Percentiles rank a stretch among this genome's conserved stretches.
Conservation (phyloP, 1,284 basidiomycete species). For the Lignosus rhinocerotis region DNA sequence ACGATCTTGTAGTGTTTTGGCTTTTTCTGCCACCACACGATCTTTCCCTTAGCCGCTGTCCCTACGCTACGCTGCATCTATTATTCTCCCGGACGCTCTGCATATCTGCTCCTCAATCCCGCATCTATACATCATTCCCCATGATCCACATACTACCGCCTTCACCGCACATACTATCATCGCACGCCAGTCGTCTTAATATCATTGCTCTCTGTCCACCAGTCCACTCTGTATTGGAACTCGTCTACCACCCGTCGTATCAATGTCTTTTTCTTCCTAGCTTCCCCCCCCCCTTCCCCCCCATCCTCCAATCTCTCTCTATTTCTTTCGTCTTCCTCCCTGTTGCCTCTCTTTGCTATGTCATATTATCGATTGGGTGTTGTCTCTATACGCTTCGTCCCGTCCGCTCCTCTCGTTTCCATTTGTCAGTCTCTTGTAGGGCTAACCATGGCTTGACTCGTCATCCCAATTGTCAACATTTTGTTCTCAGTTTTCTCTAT, state of each 20-base stretch:
- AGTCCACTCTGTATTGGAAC: constrained; percentile 21
- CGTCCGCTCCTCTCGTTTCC: neutral
- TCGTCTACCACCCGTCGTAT: constrained; percentile 12
- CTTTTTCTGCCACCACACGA: constrained; percentile 10
- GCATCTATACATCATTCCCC: constrained; percentile 1
- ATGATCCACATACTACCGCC: neutral
- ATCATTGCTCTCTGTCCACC: constrained; percentile 20
- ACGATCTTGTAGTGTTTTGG: constrained; percentile 25
- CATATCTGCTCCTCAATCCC: constrained; percentile 7
- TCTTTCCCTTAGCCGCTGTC: constrained; percentile 14
- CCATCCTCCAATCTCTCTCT: neutral
- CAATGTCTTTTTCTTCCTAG: neutral
- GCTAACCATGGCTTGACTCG: constrained; percentile 9
- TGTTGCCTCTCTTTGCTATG: constrained; percentile 14
- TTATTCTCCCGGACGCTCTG: constrained; percentile 21
- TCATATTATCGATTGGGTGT: constrained; percentile 17
- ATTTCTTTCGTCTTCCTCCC: neutral
- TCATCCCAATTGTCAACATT: constrained; percentile 1
- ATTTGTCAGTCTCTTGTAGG: constrained; percentile 13
- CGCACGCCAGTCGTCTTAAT: constrained; percentile 9
- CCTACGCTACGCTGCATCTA: constrained; percentile 25
- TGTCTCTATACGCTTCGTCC: constrained; percentile 16
- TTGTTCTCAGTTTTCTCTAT: constrained; percentile 2
- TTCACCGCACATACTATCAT: constrained; percentile 11
- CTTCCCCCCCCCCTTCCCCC: neutral